Evolutionary conservation across 1,284 basidiomycete genomes (phyloP), one percentile per base, ranked within the genome.

Genomic region (Puccinia coronata): DNA sequence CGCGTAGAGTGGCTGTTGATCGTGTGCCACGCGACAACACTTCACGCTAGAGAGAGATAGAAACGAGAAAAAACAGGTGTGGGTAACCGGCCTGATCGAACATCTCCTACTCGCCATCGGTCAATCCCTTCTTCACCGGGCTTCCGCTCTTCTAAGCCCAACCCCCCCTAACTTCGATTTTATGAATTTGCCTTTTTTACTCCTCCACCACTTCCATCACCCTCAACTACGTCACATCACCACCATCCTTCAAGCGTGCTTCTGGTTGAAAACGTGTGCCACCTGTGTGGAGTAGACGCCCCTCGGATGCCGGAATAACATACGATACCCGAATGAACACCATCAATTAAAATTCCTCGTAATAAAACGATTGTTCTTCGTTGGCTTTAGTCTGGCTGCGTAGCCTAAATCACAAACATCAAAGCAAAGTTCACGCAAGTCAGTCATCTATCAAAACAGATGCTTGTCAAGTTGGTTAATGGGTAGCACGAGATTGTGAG

Each of bases 31-130:
- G 43, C 43, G 6, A 6, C 43, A 43, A 16, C 16, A 43, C 43
- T 43, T 43, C 16, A n/a, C 43, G 43, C 43, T 43, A 59, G 34
- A 23, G 2, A 39, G 28, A 69, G 39, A 69, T 2, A 43, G 43
- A 34, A 25, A 49, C 12, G n/a, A 61, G 2, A 61, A 25, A 31
- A 39, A 69, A 69, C 67, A 69, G 67, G 67, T 69, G 23, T 69
- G 47, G 47, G 23, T 69, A 69, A 69, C 67, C 67, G 67, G 67
- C 67, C 67, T 47, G 41, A 69, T 69, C 67, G 41, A 49, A 69
- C 36, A 69, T 69, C 67, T 36, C 67, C 47, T 49, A 12, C 23
- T 14, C 23, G 28, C n/a, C n/a, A 39, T 49, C 41, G 34, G 1
- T n/a, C 34, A 31, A 39, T 34, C 59, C 59, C 28, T 14, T 31